Evolutionary conservation across 139 green algal species (phyloP), one percentile per base, ranked within the genome.

Genomic region (Marvania coccoides): DNA sequence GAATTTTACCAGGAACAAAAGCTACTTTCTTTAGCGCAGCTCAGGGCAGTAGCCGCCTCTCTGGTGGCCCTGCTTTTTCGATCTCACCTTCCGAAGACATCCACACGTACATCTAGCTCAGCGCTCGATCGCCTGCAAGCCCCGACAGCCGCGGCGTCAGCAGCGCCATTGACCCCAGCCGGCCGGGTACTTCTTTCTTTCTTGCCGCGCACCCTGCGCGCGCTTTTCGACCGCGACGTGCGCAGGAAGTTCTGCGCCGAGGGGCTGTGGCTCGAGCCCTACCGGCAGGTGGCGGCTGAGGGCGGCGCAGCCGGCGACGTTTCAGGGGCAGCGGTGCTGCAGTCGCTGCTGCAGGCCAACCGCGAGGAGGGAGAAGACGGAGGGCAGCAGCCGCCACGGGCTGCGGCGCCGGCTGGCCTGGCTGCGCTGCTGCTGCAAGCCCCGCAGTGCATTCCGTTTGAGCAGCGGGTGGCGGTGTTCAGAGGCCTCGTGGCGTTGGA

Each of bases 231-330:
- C 46, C 69, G 89, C 3, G 83, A 97, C 37, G 69, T 79, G 6
- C 68, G 88, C 14, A 72, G 76, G 3, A 45, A 48, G 6, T 97
- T 91, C 77, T 95, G 87, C 70, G 80, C 86, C 30, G 40, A 80
- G 1, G 38, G 71, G 3, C 57, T 96, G 45, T 97, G 91, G 91
- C 81, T 95, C 36, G 86, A 81, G 23, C 91, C 91, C 10, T 94
- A 85, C 61, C 24, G 46, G 10, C 65, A 78, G 47, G 30, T 24
- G 46, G 45, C 15, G 33, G 19, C 29, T 24, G 29, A 48, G 33
- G 5, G 63, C 29, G 65, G 67, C 66, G 56, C 70, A 31, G 47
- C 48, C 4, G 33, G 66, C 12, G 79, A 70, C 46, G 73, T 81
- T 46, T 70, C 62, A 0, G 73, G 75, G 2, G 72, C 67, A 4